Percentiles rank a stretch among this genome's conserved stretches.
Evolutionary conservation across 768 basidiomycete genomes (phyloP).

Genomic region (Boletellus sp.): DNA sequence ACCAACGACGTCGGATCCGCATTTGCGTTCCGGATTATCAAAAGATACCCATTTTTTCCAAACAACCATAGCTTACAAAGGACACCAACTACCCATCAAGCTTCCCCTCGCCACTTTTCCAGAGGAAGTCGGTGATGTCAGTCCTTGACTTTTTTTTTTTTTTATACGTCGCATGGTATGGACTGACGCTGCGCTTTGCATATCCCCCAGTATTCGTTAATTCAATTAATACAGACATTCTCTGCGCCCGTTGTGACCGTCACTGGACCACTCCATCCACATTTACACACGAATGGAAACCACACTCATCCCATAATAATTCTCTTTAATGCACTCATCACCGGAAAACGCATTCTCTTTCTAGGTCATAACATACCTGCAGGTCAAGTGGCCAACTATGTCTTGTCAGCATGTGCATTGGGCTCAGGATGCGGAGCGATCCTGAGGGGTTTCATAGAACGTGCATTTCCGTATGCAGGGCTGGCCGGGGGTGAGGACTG

Average conservation of each 20-base stretch:
- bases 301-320: conserved; percentile 93
- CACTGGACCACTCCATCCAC: conserved; percentile 79
- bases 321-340: conserved; percentile 93
- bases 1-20: conserved; percentile 44
- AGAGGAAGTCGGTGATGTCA: conserved; percentile 95
- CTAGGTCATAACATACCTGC: conserved; percentile 88
- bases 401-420: conserved; percentile 90
- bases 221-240: conserved; percentile 85
- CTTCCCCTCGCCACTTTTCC: conserved; percentile 87
- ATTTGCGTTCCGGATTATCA: conserved; percentile 45
- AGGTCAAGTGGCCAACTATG: conserved; percentile 85
- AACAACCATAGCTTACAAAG: conserved; percentile 79
- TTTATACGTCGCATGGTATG: not conserved
- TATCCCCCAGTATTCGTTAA: conserved; percentile 75
- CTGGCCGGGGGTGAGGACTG: conserved; percentile 85
- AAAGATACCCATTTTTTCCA: conserved; percentile 96
- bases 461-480: conserved; percentile 94
- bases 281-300: conserved; percentile 88
- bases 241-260: conserved; percentile 54
- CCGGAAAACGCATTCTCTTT: conserved; percentile 95
- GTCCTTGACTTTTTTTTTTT: conserved; percentile 29
- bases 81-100: conserved; percentile 82
- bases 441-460: conserved; percentile 82
- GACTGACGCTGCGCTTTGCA: conserved; percentile 14
- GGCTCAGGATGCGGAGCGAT: conserved; percentile 86